phyloP scores from a whole-genome alignment of 2,329 filamentous ascomycete species.

The Scedosporium minutisporum region DNA sequence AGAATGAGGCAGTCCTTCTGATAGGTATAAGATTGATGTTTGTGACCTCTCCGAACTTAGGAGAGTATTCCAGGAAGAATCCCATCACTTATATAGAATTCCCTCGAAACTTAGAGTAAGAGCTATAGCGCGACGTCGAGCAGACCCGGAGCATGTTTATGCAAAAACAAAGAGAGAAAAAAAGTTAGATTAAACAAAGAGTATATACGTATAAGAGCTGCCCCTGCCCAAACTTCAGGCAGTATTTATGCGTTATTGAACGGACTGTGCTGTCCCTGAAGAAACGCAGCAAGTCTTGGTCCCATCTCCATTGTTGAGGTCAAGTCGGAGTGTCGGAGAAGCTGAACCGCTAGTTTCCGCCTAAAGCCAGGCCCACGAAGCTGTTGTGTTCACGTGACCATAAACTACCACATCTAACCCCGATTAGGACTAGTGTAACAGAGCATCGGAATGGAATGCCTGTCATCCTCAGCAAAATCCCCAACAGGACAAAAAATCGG shows the following conservation, averaged over 20 bases:
- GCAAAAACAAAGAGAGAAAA: too few species aligned
- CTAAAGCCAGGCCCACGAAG: background rate
- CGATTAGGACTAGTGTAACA: background rate
- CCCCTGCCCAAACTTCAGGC: too few species aligned
- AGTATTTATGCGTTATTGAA: too few species aligned
- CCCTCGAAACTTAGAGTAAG: too few species aligned
- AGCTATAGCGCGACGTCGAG: too few species aligned
- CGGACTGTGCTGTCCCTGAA: too few species aligned
- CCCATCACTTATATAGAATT: too few species aligned
- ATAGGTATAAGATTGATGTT: too few species aligned
- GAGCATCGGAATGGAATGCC: background rate
- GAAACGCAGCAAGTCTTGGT: too few species aligned
- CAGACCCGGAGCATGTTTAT: too few species aligned
- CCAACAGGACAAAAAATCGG: constrained; percentile 36
- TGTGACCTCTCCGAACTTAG: background rate
- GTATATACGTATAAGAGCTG: too few species aligned
- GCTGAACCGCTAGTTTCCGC: background rate
- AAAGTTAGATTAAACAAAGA: too few species aligned
- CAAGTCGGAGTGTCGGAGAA: background rate
- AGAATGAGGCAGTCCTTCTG: background rate
- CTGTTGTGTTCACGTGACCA: constrained; percentile 4
- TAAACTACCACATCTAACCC: background rate
- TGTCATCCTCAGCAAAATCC: constrained; percentile 21
- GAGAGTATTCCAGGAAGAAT: background rate
- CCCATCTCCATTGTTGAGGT: background rate